Percentiles rank a stretch among this genome's conserved stretches.
These are phyloP conservation scores for Alternaria burnsii DNA, from an alignment of 2,329 filamentous ascomycete species.

Conservation along the genomic window DNA sequence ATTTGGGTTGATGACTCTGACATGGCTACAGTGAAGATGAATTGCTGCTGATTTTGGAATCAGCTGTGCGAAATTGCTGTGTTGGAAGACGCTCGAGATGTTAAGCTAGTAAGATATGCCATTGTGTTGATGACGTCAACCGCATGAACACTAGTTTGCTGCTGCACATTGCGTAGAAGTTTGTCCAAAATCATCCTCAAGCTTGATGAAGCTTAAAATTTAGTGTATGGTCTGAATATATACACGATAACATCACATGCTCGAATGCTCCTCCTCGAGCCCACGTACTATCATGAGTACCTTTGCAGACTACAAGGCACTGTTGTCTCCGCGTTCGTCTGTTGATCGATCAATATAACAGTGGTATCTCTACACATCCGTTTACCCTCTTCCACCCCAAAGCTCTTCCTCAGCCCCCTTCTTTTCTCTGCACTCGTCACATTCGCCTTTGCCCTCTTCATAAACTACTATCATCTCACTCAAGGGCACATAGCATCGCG, in stretches of 20 bases:
- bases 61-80: neutral
- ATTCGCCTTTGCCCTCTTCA: neutral
- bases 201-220: neutral
- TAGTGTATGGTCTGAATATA: neutral
- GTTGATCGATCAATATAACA: neutral
- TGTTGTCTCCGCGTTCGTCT: too few species aligned
- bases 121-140: slow-evolving; percentile 5
- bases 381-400: neutral
- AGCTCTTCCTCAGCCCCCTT: neutral
- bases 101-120: neutral
- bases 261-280: neutral
- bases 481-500: slow-evolving; percentile 9
- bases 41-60: neutral
- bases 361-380: neutral
- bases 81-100: neutral
- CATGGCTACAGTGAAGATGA: neutral
- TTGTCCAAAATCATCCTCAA: neutral
- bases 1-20: slow-evolving; percentile 7
- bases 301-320: neutral
- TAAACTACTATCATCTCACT: slow-evolving; percentile 4
- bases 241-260: neutral
- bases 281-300: neutral
- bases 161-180: neutral
- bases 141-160: neutral
- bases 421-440: slow-evolving; percentile 10